Base-by-base conservation (phyloP, 257 asterid genomes). In the Sherardia arvensis region DNA sequence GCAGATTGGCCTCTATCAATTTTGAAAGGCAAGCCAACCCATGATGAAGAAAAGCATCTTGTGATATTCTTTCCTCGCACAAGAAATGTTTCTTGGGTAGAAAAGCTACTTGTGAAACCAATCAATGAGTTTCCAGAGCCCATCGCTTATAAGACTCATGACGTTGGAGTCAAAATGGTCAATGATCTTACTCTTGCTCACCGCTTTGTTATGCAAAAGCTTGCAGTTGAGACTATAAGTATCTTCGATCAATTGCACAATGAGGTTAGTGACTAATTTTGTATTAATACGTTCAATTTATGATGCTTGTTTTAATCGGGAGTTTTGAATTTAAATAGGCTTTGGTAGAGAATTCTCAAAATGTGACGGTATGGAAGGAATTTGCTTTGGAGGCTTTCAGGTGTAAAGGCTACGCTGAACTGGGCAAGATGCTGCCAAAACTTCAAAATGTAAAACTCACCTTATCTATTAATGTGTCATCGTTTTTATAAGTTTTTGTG, bases 71-170 rank as follows among this genome's bases (percentile, higher is more conserved):
- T 93, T 80, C 97, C 97, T 12, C 87, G 86, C 33, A 85, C 94
- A 59, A 81, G 97, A 72, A 93, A 86, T 69, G 85, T 81, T 75
- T 90, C 96, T 30, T 93, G 99, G 99, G 99, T 93, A 11, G 97
- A 93, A 71, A 95, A 84, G 77, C 90, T 83, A 49, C 87, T 90
- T 69, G 86, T 90, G 77, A 88, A 95, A 62, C 92, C 94, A 59
- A 93, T 93, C 66, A 66, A 76, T 66, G 96, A 90, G 59, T 81
- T 71, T 45, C 99, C 97, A 1, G 69, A 85, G 69, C 96, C 96
- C 70, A 87, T 93, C 68, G 89, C 95, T 34, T 84, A 83, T 73
- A 85, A 81, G 77, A 77, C 97, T 32, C 97, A 93, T 78, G 76
- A 77, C 74, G 85, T 77, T 73, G 97, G 94, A 68, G 68, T 69